Percentiles rank a stretch among this genome's conserved stretches.
Conservation (phyloP, 805 yeast genomes). For the Yamadazyma laniorum region DNA sequence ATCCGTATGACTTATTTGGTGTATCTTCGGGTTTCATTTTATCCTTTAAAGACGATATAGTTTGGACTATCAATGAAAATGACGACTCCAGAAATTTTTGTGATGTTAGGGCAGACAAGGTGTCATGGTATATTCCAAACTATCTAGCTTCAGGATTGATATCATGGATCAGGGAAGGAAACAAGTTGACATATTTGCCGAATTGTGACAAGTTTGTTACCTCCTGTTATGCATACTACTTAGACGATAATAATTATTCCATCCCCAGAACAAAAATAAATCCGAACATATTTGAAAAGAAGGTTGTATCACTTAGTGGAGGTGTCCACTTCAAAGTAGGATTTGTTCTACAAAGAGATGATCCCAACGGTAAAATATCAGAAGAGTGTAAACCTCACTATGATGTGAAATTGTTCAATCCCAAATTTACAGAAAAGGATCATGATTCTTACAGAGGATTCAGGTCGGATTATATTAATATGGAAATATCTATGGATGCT, state of each 20-base stretch:
- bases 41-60: constrained; percentile 63
- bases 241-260: constrained; percentile 23
- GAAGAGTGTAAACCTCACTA: constrained; percentile 57
- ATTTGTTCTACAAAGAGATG: constrained; percentile 50
- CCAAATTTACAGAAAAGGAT: constrained; percentile 39
- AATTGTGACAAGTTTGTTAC: constrained; percentile 41
- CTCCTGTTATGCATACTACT: constrained; percentile 50
- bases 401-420: constrained; percentile 56
- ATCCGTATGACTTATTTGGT: constrained; percentile 73
- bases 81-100: constrained; percentile 70
- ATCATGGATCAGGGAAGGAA: constrained; percentile 57
- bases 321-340: constrained; percentile 60
- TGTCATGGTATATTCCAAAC: constrained; percentile 75
- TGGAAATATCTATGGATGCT: constrained; percentile 40
- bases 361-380: constrained; percentile 31
- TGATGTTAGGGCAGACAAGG: constrained; percentile 57
- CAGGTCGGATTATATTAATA: constrained; percentile 38
- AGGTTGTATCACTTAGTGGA: constrained; percentile 58
- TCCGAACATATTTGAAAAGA: constrained; percentile 42
- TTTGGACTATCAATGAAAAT: constrained; percentile 58
- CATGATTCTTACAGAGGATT: constrained; percentile 44
- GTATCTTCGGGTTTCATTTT: constrained; percentile 74
- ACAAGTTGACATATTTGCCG: constrained; percentile 46
- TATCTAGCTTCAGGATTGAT: constrained; percentile 50
- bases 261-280: neutral